These are phyloP conservation scores for Pugionium cornutum DNA, from an alignment of 345 rosid species.

Conservation along the genomic window DNA sequence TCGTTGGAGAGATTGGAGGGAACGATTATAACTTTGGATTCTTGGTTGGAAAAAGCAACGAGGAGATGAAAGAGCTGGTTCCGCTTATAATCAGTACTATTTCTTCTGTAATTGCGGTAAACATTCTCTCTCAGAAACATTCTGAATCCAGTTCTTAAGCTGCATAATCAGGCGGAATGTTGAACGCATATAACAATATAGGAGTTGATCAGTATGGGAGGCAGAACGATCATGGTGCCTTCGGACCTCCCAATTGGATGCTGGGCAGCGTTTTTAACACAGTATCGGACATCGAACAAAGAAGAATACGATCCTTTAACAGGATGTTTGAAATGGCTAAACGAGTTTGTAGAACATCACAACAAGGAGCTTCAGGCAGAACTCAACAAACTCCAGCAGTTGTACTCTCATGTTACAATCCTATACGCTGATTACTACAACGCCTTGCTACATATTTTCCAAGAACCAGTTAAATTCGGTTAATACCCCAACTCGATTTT, in stretches of 20 bases:
- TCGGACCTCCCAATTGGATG: slow-evolving; percentile 50
- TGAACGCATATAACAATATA: slow-evolving; percentile 12
- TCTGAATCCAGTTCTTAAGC: background rate
- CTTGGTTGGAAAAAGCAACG: slow-evolving; percentile 18
- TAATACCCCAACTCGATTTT: background rate
- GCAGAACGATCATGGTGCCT: slow-evolving; percentile 50
- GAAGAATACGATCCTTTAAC: slow-evolving; percentile 44
- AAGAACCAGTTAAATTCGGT: slow-evolving; percentile 49
- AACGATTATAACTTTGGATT: slow-evolving; percentile 49
- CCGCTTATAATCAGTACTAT: slow-evolving; percentile 41
- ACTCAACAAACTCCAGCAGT: slow-evolving; percentile 25
- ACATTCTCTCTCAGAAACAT: background rate
- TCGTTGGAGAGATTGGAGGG: slow-evolving; percentile 63
- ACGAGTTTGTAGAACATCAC: slow-evolving; percentile 46
- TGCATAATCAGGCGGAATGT: background rate
- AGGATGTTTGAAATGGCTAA: slow-evolving; percentile 53
- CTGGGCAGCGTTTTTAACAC: slow-evolving; percentile 29
- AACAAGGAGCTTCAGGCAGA: slow-evolving; percentile 43
- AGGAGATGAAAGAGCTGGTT: slow-evolving; percentile 39
- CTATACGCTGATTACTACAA: slow-evolving; percentile 50
- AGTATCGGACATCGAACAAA: slow-evolving; percentile 24
- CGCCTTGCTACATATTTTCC: slow-evolving; percentile 28
- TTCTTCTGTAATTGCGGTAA: slow-evolving; percentile 42
- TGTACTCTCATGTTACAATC: slow-evolving; percentile 44
- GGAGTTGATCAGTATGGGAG: slow-evolving; percentile 53